Percentiles rank a stretch among this genome's conserved stretches.
These are phyloP conservation scores for Colletotrichum melonis DNA, from an alignment of 2,329 filamentous ascomycete genomes.

Conservation along the genomic window DNA sequence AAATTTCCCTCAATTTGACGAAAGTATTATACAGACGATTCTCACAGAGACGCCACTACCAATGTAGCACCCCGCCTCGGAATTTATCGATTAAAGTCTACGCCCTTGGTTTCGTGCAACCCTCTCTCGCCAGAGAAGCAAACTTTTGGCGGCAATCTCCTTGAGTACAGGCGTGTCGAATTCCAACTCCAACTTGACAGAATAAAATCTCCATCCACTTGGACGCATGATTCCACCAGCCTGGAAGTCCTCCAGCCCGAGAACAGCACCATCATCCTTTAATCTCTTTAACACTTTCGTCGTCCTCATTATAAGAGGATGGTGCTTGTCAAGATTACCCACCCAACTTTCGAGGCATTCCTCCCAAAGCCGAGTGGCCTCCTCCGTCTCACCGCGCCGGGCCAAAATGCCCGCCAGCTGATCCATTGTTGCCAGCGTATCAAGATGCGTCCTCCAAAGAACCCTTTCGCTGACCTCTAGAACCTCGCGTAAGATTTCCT, in stretches of 20 bases:
- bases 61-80: too few species aligned
- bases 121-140: too few species aligned
- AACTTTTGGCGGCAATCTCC: too few species aligned
- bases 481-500: slow-evolving; percentile 43
- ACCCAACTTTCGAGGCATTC: neutral
- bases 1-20: too few species aligned
- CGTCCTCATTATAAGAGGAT: neutral
- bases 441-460: slow-evolving; percentile 4
- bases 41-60: too few species aligned
- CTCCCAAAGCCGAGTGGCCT: neutral
- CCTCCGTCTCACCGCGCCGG: neutral
- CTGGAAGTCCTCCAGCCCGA: neutral
- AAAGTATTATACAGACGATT: too few species aligned
- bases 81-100: too few species aligned
- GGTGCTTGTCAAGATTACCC: neutral
- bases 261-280: neutral
- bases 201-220: too few species aligned
- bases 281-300: neutral
- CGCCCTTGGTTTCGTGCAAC: too few species aligned
- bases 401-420: neutral
- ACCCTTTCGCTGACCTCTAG: slow-evolving; percentile 31
- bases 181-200: too few species aligned
- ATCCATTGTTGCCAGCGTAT: slow-evolving; percentile 13
- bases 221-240: neutral
- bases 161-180: too few species aligned